Evolutionary conservation across 306 rosid genomes (phyloP), one percentile per base, ranked within the genome.

Genomic region (Cicer judaicum): DNA sequence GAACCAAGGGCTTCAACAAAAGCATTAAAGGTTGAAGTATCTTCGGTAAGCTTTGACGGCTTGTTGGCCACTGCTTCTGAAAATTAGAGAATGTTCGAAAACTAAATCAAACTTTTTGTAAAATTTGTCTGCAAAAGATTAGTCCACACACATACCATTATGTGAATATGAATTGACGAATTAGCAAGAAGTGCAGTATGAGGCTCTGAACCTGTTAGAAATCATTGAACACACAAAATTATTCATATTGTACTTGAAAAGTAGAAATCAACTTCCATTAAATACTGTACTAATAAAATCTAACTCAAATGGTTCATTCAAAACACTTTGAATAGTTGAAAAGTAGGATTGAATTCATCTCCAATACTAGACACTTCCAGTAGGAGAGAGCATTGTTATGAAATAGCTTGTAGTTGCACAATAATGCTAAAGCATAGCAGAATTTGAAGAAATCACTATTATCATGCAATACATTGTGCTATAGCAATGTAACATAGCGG

Each of bases 181-280:
- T 90, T 89, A 78, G 85, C 83, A 66, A 90, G 82, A 74, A 94
- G 82, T 64, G 90, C 87, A 65, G 83, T 52, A 77, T 90, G 88
- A 75, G 99, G 97, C 76, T 87, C 93, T 38, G 97, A 94, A 82
- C 99, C 99, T 94, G 86, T 39, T 59, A 71, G 43, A 78, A 69
- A 72, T 63, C 49, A 62, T 52, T 40, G 43, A 75, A 67, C 8
- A 54, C 65, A 63, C 53, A 79, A 78, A 19, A 11, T 38, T 64
- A n/a, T 36, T 46, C 79, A 48, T 5, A 43, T 50, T 10, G 7
- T 46, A 34, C 40, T 9, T 43, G 48, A 70, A 74, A 64, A 16
- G 13, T 59, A 44, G 24, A 10, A 60, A 62, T 70, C 55, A 68
- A 48, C 21, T 62, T 62, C 74, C 53, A 59, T 59, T 18, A 49